A percentile compares a stretch with the other conserved stretches of the same genome.
Evolutionary conservation across 805 yeast genomes (phyloP).

Genomic region (Kazachstania kunashirensis): DNA sequence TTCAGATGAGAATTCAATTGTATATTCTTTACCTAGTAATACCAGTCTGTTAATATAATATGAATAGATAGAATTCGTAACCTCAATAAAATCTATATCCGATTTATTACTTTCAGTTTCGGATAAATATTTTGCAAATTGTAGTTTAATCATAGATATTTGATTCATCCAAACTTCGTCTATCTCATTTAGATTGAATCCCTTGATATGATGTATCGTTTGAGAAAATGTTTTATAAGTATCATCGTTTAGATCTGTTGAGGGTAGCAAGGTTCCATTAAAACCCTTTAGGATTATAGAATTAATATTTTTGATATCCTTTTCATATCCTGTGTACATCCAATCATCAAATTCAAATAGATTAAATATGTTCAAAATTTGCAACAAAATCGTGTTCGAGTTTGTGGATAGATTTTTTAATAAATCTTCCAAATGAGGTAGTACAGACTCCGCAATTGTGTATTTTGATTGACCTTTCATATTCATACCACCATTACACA

Average conservation of each 20-base stretch:
- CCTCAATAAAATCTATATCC: conserved; percentile 9
- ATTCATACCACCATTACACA: conserved; percentile 23
- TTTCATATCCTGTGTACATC: conserved; percentile 22
- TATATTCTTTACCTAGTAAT: conserved; percentile 20
- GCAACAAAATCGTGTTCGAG: conserved; percentile 14
- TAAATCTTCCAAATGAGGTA: conserved; percentile 19
- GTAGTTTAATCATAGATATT: conserved; percentile 14
- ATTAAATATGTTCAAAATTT: conserved; percentile 19
- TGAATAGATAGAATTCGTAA: conserved; percentile 12
- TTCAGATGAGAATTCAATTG: conserved; percentile 17
- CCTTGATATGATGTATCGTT: conserved; percentile 15
- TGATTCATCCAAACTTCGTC: conserved; percentile 22
- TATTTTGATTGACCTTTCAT: conserved; percentile 18
- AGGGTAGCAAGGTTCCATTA: conserved; percentile 11
- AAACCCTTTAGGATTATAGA: conserved; percentile 17
- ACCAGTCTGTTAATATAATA: conserved; percentile 24
- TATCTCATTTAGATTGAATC: conserved; percentile 14
- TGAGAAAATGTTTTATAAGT: conserved; percentile 13
- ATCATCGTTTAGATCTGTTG: conserved; percentile 6
- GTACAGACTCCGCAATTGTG: conserved; percentile 13
- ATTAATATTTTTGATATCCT: conserved; percentile 13
- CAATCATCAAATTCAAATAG: conserved; percentile 25
- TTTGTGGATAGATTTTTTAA: conserved; percentile 19
- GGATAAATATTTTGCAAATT: conserved; percentile 18
- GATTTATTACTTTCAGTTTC: conserved; percentile 9